Conservation (phyloP, 176 grass and related monocot species). For the Rhynchospora breviuscula region DNA sequence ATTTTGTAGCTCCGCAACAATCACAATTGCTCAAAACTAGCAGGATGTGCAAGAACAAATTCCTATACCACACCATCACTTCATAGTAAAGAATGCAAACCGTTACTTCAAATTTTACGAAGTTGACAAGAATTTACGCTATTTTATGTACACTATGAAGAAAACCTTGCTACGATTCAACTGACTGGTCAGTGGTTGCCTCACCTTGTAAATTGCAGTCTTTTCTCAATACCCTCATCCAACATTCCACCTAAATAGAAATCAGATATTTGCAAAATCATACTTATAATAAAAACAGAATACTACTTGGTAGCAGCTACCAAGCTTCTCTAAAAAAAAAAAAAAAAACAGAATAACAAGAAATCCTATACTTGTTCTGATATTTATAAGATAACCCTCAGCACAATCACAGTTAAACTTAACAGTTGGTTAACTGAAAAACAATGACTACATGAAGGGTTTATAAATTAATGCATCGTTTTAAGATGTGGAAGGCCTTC, state of each 20-base stretch:
- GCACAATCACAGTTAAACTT: background rate
- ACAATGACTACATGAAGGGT: background rate
- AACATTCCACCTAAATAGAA: conserved; percentile 63
- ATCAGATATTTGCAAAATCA: background rate
- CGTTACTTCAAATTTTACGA: background rate
- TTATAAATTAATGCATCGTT: background rate
- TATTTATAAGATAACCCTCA: background rate
- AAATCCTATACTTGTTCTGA: background rate
- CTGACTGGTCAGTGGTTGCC: background rate
- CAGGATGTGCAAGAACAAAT: background rate
- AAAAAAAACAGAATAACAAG: background rate
- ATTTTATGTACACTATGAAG: background rate
- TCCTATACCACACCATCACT: conserved; percentile 9
- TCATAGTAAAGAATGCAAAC: background rate
- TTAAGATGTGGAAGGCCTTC: background rate
- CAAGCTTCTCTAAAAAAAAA: no score
- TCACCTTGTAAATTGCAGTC: conserved; percentile 36
- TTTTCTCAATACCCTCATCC: conserved; percentile 46
- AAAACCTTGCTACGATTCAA: background rate
- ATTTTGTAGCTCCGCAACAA: background rate
- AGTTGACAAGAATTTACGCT: background rate
- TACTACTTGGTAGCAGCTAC: no score
- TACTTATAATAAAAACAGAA: background rate
- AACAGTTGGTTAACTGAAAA: no score
- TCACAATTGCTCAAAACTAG: background rate